A percentile compares a stretch with the other conserved stretches of the same genome.
Evolutionary conservation across 2,329 filamentous ascomycete genomes (phyloP).

Genomic region (Hypoxylon sp.): DNA sequence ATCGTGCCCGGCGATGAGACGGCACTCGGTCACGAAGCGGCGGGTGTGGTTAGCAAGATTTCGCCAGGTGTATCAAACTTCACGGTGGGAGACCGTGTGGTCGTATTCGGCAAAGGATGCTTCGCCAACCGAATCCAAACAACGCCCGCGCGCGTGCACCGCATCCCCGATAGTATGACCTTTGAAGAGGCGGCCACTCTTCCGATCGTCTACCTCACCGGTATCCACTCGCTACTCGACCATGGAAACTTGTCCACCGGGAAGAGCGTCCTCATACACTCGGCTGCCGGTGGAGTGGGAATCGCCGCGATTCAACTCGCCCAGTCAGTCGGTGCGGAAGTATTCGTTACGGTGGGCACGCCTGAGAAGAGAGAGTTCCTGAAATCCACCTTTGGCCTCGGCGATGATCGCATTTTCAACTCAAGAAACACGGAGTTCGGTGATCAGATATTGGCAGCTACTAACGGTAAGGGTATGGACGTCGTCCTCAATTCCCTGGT

Average conservation of each 20-base stretch:
- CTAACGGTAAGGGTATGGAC: constrained; percentile 46
- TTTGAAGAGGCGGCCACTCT: constrained; percentile 52
- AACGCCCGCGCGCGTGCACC: constrained; percentile 2
- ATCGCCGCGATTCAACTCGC: constrained; percentile 51
- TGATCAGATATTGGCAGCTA: constrained; percentile 41
- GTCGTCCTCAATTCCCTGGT: constrained; percentile 39
- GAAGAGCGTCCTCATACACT: constrained; percentile 52
- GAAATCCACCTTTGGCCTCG: constrained; percentile 46
- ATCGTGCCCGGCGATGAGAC: constrained; percentile 42
- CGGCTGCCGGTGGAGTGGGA: constrained; percentile 52
- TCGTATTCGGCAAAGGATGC: constrained; percentile 31
- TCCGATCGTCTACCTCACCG: constrained; percentile 49
- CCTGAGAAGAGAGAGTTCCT: constrained; percentile 47
- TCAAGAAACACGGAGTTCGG: constrained; percentile 49
- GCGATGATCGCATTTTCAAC: constrained; percentile 50
- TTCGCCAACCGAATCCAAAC: constrained; percentile 39
- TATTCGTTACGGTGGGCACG: constrained; percentile 43
- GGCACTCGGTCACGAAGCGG: constrained; percentile 42
- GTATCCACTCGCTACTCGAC: constrained; percentile 47
- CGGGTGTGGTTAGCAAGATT: constrained; percentile 25
- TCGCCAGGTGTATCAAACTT: constrained; percentile 34
- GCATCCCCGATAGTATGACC: constrained; percentile 51
- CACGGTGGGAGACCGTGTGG: constrained; percentile 39
- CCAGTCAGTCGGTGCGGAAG: constrained; percentile 48
- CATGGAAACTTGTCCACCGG: constrained; percentile 42